Conservation (phyloP, 2,329 filamentous ascomycete genomes). For the Trichoderma sp. region DNA sequence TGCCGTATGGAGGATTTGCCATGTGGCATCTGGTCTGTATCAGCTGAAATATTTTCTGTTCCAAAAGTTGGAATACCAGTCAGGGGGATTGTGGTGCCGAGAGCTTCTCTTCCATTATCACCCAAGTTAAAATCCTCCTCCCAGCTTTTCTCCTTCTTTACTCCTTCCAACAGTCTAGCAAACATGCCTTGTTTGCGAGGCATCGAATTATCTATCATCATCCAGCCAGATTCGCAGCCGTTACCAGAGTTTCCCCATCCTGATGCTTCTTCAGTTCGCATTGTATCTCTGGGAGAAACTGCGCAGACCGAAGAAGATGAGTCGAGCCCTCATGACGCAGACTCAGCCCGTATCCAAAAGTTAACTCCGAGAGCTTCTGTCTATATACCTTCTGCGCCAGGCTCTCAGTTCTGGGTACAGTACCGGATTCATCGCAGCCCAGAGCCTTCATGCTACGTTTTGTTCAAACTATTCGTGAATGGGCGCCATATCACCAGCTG, state of each 20-base stretch:
- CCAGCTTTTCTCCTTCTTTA: not conserved
- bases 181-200: constrained; percentile 56
- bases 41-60: not conserved
- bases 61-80: not conserved
- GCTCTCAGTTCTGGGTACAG: constrained; percentile 56
- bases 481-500: constrained; percentile 57
- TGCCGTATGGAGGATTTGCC: not conserved
- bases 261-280: constrained; percentile 46
- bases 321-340: not conserved
- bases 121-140: not conserved
- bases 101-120: not conserved
- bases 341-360: constrained; percentile 22
- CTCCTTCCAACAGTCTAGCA: not conserved
- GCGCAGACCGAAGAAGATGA: not conserved
- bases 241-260: constrained; percentile 61
- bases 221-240: constrained; percentile 41
- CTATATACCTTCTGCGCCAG: constrained; percentile 61
- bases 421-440: constrained; percentile 49
- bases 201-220: constrained; percentile 51
- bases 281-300: constrained; percentile 34
- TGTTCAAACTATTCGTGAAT: constrained; percentile 61
- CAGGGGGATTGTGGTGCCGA: not conserved
- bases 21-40: not conserved
- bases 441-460: constrained; percentile 47
- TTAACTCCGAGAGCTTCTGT: constrained; percentile 53